Conservation (phyloP, 1,139 yeast species). For the Geotrichum citri-aurantii region DNA sequence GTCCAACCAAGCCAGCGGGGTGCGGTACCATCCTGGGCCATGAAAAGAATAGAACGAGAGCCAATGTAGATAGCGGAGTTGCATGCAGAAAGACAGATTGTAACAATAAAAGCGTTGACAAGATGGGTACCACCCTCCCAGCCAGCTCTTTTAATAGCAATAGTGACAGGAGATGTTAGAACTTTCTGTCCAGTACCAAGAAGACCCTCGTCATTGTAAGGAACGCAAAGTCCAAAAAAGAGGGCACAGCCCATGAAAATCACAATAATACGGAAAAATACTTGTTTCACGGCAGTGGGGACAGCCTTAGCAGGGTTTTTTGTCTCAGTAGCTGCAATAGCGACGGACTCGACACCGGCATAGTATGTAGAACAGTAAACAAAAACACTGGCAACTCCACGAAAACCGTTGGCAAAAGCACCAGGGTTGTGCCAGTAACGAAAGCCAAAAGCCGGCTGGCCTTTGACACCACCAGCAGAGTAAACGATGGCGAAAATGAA, state of each 20-base stretch:
- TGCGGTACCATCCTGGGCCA: constrained; percentile 57
- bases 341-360: constrained; percentile 80
- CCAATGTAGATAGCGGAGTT: constrained; percentile 67
- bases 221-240: constrained; percentile 78
- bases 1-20: constrained; percentile 53
- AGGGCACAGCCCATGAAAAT: constrained; percentile 76
- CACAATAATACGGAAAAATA: constrained; percentile 69
- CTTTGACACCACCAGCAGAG: constrained; percentile 55
- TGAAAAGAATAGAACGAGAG: constrained; percentile 54
- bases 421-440: constrained; percentile 93
- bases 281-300: constrained; percentile 80
- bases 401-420: constrained; percentile 58
- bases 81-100: constrained; percentile 64
- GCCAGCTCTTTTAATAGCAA: constrained; percentile 64
- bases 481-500: constrained; percentile 55
- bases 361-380: constrained; percentile 64
- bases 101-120: constrained; percentile 66
- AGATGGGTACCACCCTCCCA: constrained; percentile 65
- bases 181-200: constrained; percentile 38
- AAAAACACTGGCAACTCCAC: constrained; percentile 64
- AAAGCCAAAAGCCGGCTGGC: constrained; percentile 35
- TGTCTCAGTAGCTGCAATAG: constrained; percentile 86
- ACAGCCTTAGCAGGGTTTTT: constrained; percentile 75
- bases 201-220: constrained; percentile 57
- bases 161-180: constrained; percentile 67